phyloP scores from a whole-genome alignment of 225 moss, liverwort and hornwort genomes.

The Sphagnum tenellum region DNA sequence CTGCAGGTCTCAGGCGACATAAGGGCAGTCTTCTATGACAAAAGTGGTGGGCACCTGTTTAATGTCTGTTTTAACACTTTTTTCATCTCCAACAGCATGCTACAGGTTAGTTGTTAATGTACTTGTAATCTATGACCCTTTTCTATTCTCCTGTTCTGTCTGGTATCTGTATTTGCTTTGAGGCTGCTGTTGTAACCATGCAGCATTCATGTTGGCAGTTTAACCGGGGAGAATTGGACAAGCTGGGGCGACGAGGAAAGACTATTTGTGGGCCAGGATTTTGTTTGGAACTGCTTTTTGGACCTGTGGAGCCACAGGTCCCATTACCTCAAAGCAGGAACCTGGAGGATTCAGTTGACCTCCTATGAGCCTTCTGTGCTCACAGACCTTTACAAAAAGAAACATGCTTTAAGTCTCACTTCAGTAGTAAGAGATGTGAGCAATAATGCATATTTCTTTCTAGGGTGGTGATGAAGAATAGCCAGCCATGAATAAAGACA shows the following conservation, averaged over 20 bases:
- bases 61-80: constrained; percentile 58
- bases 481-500: no score
- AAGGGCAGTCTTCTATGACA: constrained; percentile 43
- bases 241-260: constrained; percentile 43
- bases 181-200: no score
- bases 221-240: constrained; percentile 50
- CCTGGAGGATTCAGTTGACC: constrained; percentile 19
- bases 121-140: no score
- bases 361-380: neutral
- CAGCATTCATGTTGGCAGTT: constrained; percentile 18
- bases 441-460: no score
- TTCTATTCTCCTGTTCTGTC: no score
- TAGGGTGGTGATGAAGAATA: no score
- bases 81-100: constrained; percentile 49
- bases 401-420: no score
- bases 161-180: no score
- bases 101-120: constrained; percentile 21
- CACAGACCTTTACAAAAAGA: no score
- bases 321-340: constrained; percentile 8
- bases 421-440: no score
- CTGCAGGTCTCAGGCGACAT: constrained; percentile 46
- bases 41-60: constrained; percentile 36
- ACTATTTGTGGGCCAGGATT: constrained; percentile 44
- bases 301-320: constrained; percentile 27
- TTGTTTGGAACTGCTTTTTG: constrained; percentile 51